Conservation (phyloP, 805 yeast species). For the Nakazawaea peltata region DNA sequence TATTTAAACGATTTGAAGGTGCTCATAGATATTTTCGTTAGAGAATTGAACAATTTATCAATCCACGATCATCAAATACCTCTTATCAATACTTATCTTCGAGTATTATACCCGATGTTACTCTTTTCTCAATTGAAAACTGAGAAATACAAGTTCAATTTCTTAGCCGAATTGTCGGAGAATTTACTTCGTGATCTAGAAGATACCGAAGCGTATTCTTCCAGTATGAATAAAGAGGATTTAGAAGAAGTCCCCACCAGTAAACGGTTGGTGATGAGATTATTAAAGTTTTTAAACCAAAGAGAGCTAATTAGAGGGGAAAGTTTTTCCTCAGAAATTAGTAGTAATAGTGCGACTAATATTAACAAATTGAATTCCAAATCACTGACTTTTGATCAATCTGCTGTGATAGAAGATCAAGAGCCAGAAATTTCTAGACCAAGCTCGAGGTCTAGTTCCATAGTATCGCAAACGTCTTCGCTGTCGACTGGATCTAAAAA, state of each 20-base stretch:
- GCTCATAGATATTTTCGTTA: constrained; percentile 69
- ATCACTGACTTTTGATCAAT: constrained; percentile 1
- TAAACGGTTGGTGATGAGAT: constrained; percentile 5
- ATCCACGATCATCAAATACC: constrained; percentile 41
- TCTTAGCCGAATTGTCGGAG: constrained; percentile 40
- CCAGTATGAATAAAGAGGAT: constrained; percentile 1
- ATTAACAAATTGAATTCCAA: constrained; percentile 5
- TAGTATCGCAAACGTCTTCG: not conserved
- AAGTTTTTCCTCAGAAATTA: constrained; percentile 9
- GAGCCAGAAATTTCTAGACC: not conserved
- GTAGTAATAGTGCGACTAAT: constrained; percentile 6
- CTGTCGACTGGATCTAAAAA: constrained; percentile 3
- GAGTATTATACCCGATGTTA: constrained; percentile 68
- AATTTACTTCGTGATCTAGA: constrained; percentile 29
- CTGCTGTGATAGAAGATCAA: not conserved
- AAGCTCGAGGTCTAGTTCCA: constrained; percentile 6
- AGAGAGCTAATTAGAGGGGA: constrained; percentile 1
- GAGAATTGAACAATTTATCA: constrained; percentile 71
- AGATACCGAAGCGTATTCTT: constrained; percentile 1
- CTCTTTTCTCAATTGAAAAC: constrained; percentile 52
- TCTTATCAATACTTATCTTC: constrained; percentile 60
- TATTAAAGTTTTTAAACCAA: constrained; percentile 2
- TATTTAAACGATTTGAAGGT: constrained; percentile 83
- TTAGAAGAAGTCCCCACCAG: constrained; percentile 5
- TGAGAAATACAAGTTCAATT: constrained; percentile 50